Evolutionary conservation across 2,329 filamentous ascomycete species (phyloP), one percentile per base, ranked within the genome.

Genomic region (Pseudogymnoascus pannorum): DNA sequence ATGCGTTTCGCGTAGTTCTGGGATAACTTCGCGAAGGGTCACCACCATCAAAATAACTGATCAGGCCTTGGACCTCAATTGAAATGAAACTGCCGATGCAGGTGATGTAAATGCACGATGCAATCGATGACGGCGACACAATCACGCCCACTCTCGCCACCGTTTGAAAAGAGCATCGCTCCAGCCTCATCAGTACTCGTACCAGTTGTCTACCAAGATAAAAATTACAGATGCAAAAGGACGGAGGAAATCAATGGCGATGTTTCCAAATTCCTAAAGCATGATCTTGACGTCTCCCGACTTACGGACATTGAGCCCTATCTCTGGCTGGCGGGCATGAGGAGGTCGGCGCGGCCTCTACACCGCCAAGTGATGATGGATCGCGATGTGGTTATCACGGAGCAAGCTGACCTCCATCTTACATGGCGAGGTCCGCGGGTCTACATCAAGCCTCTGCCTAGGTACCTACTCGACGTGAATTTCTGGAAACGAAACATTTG

Each of bases 381-480:
- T 1, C 72, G 72, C 11, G 51, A 64, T 1, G 72, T 77, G 16
- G 18, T 73, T 2, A 40, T 74, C 14, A 70, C 71, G 4, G 74
- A 76, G 62, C 64, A 72, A 22, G 64, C 70, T 1, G 69, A 73
- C 33, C 64, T 74, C 8, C 74, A 76, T 63, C 66, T 77, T 0
- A 68, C 75, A 5, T 72, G 72, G 70, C 60, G 20, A 4, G 54
- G 61, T 4, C 60, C 65, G 3, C 64, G 65, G 1, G 70, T 74
- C n/a, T 73, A 69, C 54, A 65, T 75, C 26, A 75, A 75, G 54
- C 72, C 72, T 8, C 59, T 75, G 0, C 73, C 72, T 2, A 6
- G 24, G 1, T 74, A 69, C 58, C 68, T 75, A 7, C 44, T 70
- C 7, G 64, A 66, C 12, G 54, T 66, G 4, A 26, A 62, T 0